Conservation (phyloP, 2,329 filamentous ascomycete species). For the Aspergillus uvarum region DNA sequence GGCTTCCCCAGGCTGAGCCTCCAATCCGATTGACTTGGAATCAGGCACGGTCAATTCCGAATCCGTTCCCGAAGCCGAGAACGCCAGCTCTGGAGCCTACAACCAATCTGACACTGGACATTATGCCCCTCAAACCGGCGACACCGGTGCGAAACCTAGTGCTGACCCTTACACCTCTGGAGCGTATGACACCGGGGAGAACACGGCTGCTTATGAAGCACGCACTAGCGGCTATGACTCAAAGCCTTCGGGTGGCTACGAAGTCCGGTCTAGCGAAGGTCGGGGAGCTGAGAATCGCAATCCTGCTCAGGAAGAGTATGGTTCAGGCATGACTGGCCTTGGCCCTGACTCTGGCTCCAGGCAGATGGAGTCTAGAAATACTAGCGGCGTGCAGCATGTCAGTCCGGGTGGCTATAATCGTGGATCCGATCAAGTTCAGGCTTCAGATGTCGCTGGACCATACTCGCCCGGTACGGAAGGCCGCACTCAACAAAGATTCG, state of each 20-base stretch:
- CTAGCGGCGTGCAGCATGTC: not conserved
- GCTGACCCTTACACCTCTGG: conserved; percentile 7
- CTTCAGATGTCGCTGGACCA: not conserved
- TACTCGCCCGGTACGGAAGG: not conserved
- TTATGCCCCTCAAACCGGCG: not conserved
- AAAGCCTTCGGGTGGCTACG: not conserved
- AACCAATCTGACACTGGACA: not conserved
- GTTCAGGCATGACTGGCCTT: not conserved
- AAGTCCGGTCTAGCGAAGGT: not conserved
- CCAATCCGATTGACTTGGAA: not conserved
- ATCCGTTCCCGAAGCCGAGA: conserved; percentile 11
- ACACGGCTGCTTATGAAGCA: not conserved
- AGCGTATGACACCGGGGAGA: not conserved
- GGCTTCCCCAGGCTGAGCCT: not conserved
- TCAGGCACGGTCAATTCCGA: conserved; percentile 25
- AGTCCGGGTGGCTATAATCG: not conserved
- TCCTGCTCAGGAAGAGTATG: not conserved
- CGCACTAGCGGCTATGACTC: not conserved
- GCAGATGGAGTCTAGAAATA: not conserved
- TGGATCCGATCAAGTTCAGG: not conserved
- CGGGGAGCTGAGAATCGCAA: not conserved
- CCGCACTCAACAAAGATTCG: conserved; percentile 4
- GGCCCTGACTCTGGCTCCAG: not conserved
- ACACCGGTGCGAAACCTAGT: conserved; percentile 1
- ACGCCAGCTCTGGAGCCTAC: conserved; percentile 12